These are phyloP conservation scores for Arthrinium puccinioides DNA, from an alignment of 2,329 filamentous ascomycete species.

Conservation along the genomic window DNA sequence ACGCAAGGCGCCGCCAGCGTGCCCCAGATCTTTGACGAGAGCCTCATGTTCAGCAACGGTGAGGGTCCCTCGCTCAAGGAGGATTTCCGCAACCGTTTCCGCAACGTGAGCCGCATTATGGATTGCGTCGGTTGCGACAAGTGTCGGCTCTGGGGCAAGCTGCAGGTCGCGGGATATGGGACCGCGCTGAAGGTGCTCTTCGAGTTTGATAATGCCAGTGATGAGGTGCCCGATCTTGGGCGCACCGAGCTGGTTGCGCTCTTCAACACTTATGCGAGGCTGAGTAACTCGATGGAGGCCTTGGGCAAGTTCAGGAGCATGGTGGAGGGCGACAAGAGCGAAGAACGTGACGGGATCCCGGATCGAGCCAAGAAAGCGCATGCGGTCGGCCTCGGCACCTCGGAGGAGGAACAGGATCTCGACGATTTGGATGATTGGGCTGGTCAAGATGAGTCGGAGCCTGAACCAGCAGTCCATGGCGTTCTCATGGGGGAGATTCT, in stretches of 20 bases:
- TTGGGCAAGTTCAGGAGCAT: constrained; percentile 63
- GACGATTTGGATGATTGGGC: constrained; percentile 26
- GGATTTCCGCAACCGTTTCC: constrained; percentile 94
- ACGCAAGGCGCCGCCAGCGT: constrained; percentile 61
- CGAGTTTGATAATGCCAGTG: constrained; percentile 68
- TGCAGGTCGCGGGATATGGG: constrained; percentile 92
- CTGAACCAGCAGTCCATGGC: neutral
- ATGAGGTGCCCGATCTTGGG: constrained; percentile 63
- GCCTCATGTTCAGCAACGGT: constrained; percentile 82
- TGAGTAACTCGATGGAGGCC: constrained; percentile 72
- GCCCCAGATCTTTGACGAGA: constrained; percentile 88
- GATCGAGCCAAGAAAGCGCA: constrained; percentile 38
- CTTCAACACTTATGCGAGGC: constrained; percentile 86
- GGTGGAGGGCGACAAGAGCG: constrained; percentile 27
- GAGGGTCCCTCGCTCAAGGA: constrained; percentile 78
- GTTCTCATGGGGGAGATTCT: constrained; percentile 39
- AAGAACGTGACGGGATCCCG: constrained; percentile 14
- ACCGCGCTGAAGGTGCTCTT: constrained; percentile 94
- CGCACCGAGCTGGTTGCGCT: constrained; percentile 90
- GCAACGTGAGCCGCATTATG: constrained; percentile 95
- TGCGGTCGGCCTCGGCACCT: constrained; percentile 24
- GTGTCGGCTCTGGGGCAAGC: constrained; percentile 94
- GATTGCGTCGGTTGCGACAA: constrained; percentile 99
- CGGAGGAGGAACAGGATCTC: constrained; percentile 11
- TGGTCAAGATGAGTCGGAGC: constrained; percentile 33